These are phyloP conservation scores for Stachybotrys echinatus DNA, from an alignment of 2,329 filamentous ascomycete genomes.

Conservation along the genomic window DNA sequence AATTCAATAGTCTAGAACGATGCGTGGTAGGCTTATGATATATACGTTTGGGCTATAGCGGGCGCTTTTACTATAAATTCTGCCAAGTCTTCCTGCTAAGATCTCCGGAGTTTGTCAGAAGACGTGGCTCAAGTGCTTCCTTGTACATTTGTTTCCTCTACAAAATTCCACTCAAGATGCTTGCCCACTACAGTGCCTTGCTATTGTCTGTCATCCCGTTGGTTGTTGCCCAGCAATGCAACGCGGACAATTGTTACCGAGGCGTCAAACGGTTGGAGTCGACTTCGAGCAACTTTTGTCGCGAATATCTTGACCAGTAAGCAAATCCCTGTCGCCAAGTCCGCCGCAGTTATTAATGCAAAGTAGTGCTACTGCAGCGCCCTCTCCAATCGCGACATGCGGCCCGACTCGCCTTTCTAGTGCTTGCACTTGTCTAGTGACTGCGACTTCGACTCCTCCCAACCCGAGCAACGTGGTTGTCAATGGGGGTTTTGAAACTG, in stretches of 20 bases:
- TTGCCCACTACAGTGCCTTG: background rate
- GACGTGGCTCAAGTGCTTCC: background rate
- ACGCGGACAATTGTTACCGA: constrained; percentile 1
- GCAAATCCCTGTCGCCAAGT: background rate
- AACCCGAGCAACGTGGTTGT: background rate
- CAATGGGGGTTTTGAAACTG: constrained; percentile 1
- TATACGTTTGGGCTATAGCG: background rate
- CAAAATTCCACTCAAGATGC: background rate
- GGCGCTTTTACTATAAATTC: background rate
- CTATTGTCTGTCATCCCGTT: background rate
- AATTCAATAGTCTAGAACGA: background rate
- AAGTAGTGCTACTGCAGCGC: background rate
- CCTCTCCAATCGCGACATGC: constrained; percentile 1
- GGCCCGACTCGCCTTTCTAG: constrained; percentile 1
- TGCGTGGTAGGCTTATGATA: background rate
- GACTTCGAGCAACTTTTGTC: background rate
- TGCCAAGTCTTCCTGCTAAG: background rate
- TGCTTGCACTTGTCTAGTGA: background rate
- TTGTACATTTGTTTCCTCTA: background rate
- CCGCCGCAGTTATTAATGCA: background rate
- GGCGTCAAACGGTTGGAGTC: background rate
- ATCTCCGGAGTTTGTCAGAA: background rate
- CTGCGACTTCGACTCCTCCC: background rate
- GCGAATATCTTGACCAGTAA: background rate
- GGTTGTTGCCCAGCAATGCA: background rate